Conservation (phyloP, 2,329 filamentous ascomycete species). For the Ophiostoma sp. region DNA sequence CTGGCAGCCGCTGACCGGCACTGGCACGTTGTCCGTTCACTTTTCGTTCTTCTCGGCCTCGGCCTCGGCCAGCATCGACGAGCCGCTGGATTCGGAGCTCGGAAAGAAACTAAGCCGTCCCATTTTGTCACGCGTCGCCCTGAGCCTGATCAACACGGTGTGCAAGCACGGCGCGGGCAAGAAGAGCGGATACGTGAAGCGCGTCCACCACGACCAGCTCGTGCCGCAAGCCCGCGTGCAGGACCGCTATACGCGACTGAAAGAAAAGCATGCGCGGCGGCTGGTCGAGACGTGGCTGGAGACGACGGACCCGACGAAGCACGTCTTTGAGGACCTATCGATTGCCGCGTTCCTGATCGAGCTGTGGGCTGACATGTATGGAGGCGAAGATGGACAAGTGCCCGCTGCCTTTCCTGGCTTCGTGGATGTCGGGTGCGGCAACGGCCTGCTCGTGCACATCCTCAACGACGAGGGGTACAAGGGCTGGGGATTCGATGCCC, state of each 20-base stretch:
- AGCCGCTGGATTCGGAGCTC: not conserved
- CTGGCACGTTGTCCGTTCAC: conserved; percentile 53
- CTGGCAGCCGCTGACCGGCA: conserved; percentile 40
- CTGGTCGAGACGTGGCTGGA: conserved; percentile 78
- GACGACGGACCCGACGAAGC: conserved; percentile 78
- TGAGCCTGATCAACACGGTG: conserved; percentile 61
- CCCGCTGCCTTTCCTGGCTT: conserved; percentile 67
- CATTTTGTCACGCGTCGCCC: conserved; percentile 57
- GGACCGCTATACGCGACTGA: conserved; percentile 74
- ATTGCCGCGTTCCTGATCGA: conserved; percentile 92
- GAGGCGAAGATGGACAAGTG: conserved; percentile 22
- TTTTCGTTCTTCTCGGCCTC: conserved; percentile 36
- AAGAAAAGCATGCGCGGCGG: conserved; percentile 66
- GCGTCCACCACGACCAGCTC: conserved; percentile 76
- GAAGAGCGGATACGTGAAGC: conserved; percentile 65
- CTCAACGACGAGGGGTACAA: conserved; percentile 71
- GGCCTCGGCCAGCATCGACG: not conserved
- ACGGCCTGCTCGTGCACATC: conserved; percentile 82
- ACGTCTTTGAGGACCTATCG: conserved; percentile 88
- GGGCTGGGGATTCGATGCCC: conserved; percentile 89
- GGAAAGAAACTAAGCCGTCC: conserved; percentile 35
- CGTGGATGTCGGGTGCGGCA: conserved; percentile 93
- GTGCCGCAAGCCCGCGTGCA: conserved; percentile 73
- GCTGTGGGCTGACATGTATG: conserved; percentile 82
- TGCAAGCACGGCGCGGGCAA: conserved; percentile 68